phyloP scores from a whole-genome alignment of 345 rosid genomes.

The Excoecaria cochinchinensis region DNA sequence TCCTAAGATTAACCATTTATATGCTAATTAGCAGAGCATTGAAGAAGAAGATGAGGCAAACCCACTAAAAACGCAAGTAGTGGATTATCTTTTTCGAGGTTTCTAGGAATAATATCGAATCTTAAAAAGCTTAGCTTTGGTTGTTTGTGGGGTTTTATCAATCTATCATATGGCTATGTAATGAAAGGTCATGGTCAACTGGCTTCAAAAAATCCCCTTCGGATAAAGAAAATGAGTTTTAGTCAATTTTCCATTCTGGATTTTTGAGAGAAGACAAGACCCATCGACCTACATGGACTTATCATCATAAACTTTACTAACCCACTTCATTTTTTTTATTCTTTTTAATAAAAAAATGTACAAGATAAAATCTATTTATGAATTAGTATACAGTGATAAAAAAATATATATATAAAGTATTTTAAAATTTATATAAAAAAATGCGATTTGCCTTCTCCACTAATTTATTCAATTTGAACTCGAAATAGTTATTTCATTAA shows the following conservation, averaged over 20 bases:
- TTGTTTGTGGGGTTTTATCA: conserved; percentile 33
- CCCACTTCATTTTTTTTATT: not conserved
- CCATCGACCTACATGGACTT: conserved; percentile 27
- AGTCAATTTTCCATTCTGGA: conserved; percentile 16
- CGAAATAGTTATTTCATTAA: no score
- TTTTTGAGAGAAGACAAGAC: conserved; percentile 15
- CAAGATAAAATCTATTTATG: not conserved
- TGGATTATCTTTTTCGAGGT: conserved; percentile 23
- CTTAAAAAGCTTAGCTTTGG: conserved; percentile 37
- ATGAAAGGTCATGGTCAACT: conserved; percentile 28
- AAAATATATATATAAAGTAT: no score
- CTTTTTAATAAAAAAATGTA: not conserved
- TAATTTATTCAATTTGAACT: no score
- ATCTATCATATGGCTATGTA: not conserved
- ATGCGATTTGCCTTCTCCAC: no score
- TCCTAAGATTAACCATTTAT: no score
- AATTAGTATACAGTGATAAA: not conserved
- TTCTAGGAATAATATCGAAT: conserved; percentile 25
- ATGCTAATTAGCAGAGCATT: not conserved
- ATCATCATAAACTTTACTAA: conserved; percentile 16
- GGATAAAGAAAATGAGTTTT: not conserved
- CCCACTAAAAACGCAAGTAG: conserved; percentile 13
- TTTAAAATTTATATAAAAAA: no score
- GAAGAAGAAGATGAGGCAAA: conserved; percentile 5
- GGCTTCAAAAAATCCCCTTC: conserved; percentile 8